These are phyloP conservation scores for Petunia axillaris DNA, from an alignment of 257 asterid genomes.

Conservation along the genomic window DNA sequence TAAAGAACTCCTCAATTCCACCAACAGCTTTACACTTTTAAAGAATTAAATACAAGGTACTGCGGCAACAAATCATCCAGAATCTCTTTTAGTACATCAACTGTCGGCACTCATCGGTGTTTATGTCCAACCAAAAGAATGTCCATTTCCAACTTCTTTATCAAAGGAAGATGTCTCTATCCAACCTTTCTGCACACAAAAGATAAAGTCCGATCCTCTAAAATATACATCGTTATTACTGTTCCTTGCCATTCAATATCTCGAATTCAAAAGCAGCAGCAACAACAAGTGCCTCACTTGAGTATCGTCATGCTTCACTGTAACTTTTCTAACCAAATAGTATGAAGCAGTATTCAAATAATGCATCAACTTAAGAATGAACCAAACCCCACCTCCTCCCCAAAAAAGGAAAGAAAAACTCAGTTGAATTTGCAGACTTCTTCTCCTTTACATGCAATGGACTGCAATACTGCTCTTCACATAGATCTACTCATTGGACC, in stretches of 20 bases:
- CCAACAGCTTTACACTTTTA: background rate
- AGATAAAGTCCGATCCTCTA: background rate
- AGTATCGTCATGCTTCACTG: background rate
- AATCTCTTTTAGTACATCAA: background rate
- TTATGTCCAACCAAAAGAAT: background rate
- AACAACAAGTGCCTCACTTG: background rate
- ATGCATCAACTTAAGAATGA: conserved; percentile 9
- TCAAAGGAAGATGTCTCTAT: too few relatives aligned
- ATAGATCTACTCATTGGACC: conserved; percentile 33
- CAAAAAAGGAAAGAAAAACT: background rate
- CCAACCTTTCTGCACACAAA: background rate
- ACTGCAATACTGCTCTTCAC: conserved; percentile 2
- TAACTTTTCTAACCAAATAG: conserved; percentile 4
- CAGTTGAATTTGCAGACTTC: conserved; percentile 11
- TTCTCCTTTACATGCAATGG: background rate
- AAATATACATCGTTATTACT: background rate
- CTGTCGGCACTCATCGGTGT: conserved; percentile 4
- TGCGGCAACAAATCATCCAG: background rate
- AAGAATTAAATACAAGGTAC: background rate
- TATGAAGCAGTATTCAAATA: background rate
- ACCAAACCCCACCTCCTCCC: background rate
- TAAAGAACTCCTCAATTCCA: background rate
- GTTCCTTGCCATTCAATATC: background rate
- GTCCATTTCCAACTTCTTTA: background rate
- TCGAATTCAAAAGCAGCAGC: conserved; percentile 18